These are phyloP conservation scores for Ophiostoma fasciatum DNA, from an alignment of 2,329 filamentous ascomycete species.

Conservation along the genomic window DNA sequence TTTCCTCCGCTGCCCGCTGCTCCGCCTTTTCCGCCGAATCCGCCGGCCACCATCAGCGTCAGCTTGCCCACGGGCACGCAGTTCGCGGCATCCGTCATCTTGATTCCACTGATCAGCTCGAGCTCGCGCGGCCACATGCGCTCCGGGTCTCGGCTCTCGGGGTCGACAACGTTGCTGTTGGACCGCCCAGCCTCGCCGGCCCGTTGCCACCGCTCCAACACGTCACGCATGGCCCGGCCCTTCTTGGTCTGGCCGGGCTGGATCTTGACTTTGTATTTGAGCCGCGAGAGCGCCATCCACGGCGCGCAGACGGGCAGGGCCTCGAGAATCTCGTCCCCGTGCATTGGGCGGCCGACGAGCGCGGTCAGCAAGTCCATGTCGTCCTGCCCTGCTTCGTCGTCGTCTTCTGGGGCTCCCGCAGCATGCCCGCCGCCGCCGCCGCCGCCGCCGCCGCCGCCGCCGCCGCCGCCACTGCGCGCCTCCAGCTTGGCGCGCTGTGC, in stretches of 20 bases:
- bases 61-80: constrained; percentile 68
- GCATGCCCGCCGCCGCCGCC: constrained; percentile 24
- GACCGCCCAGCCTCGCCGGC: constrained; percentile 38
- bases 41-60: constrained; percentile 57
- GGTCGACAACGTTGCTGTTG: constrained; percentile 34
- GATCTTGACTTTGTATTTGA: constrained; percentile 91
- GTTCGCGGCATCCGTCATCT: constrained; percentile 69
- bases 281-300: constrained; percentile 47
- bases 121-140: constrained; percentile 73
- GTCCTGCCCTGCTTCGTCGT: constrained; percentile 42
- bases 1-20: background rate
- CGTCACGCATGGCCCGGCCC: constrained; percentile 84
- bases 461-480: constrained; percentile 42
- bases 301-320: constrained; percentile 49
- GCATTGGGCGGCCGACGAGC: constrained; percentile 62
- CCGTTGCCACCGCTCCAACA: constrained; percentile 63
- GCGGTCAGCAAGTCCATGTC: constrained; percentile 39
- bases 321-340: constrained; percentile 70
- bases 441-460: constrained; percentile 39
- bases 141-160: constrained; percentile 47
- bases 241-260: constrained; percentile 86
- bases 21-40: constrained; percentile 25
- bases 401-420: constrained; percentile 43
- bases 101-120: constrained; percentile 69
- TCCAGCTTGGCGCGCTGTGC: constrained; percentile 44